phyloP scores from a whole-genome alignment of 352 stramenopile species.

The Globisporangium nagaii region DNA sequence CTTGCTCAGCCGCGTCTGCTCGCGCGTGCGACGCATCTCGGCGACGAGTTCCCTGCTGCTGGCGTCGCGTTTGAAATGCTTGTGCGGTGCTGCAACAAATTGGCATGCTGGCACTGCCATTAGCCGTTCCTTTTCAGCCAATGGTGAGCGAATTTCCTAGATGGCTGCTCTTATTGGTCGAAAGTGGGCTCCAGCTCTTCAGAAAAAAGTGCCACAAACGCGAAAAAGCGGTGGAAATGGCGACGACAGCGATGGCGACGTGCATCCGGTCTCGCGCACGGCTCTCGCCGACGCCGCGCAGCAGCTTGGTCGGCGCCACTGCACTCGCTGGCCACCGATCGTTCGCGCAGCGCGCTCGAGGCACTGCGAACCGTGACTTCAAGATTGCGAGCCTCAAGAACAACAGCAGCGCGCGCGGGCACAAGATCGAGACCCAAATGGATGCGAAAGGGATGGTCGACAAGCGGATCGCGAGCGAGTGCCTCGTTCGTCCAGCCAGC shows the following conservation, averaged over 20 bases:
- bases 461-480: constrained; percentile 19
- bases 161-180: too few species aligned
- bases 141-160: too few species aligned
- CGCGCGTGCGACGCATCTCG: constrained; percentile 9
- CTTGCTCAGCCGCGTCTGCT: constrained; percentile 7
- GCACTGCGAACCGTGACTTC: constrained; percentile 1
- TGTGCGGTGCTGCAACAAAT: too few species aligned
- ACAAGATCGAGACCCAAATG: constrained; percentile 8
- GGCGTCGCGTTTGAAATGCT: background rate
- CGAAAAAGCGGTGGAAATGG: constrained; percentile 1
- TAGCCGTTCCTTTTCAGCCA: too few species aligned
- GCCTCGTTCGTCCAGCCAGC: constrained; percentile 17
- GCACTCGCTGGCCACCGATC: background rate
- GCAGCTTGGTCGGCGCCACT: background rate
- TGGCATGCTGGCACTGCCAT: too few species aligned
- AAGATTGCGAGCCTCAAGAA: constrained; percentile 3
- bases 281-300: background rate
- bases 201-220: too few species aligned
- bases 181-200: too few species aligned
- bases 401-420: background rate
- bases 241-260: background rate
- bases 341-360: background rate
- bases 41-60: too few species aligned
- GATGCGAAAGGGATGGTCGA: constrained; percentile 8
- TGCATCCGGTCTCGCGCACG: background rate